Evolutionary conservation across 768 basidiomycete species (phyloP), one percentile per base, ranked within the genome.

Genomic region (Macrolepiota albuminosa): DNA sequence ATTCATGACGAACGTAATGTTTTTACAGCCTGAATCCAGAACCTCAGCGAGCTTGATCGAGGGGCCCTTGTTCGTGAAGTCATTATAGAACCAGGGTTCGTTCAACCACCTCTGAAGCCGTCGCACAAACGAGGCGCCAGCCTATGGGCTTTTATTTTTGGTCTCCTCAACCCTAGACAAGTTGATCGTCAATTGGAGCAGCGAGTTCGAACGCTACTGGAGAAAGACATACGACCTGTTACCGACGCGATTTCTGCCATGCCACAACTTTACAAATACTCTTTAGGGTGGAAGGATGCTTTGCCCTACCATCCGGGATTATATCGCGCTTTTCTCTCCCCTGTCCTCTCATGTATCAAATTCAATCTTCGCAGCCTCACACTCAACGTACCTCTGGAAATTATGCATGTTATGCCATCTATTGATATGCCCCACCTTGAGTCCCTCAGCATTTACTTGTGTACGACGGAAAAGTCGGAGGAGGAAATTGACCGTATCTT

Each of bases 11-110:
- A 21, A 11, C 3, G 14, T 59, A 26, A 57, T 61, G n/a, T 11
- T 26, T 51, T 43, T 59, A 39, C 40, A 8, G 9, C 31, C 43
- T 55, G 37, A 43, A 18, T 43, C 14, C 34, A 3, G 37, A 47
- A 47, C 39, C 37, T 26, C 55, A 73, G 73, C 47, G 64, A 73
- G 64, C 70, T 50, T 8, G 68, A 69, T 13, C 52, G 59, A 18
- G 71, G 71, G 14, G 53, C 60, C 6, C 62, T 71, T 39, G 77
- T 79, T 24, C 73, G 69, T 43, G 64, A 70, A 34, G 66, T 81
- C 58, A 66, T 61, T 26, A 70, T 81, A 37, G 64, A 70, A 48
- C 79, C 80, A 29, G 81, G 78, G 80, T 66, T 72, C 26, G 71
- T 80, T 14, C 69, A 72, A 54, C 74, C 70, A 1, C 68, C 66